phyloP scores from a whole-genome alignment of 345 rosid species.

The Sonneratia caseolaris region DNA sequence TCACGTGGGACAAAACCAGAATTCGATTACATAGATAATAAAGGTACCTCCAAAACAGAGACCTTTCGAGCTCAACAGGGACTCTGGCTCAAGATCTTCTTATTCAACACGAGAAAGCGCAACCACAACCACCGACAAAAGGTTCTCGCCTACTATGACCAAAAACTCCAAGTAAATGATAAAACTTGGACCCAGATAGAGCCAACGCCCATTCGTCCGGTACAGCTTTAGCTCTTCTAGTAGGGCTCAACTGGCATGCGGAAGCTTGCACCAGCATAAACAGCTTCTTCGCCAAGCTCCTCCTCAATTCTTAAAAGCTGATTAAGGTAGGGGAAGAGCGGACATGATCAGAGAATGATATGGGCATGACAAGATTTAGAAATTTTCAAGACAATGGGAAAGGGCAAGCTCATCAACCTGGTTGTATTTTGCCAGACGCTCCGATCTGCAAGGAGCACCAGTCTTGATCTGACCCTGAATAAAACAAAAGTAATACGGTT shows the following conservation, averaged over 20 bases:
- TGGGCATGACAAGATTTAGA: too few relatives aligned
- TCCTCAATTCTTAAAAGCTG: slow-evolving; percentile 85
- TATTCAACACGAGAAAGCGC: too few relatives aligned
- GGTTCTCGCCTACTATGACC: too few relatives aligned
- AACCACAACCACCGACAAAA: too few relatives aligned
- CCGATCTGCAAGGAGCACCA: slow-evolving; percentile 67
- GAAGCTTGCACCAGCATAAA: slow-evolving; percentile 79
- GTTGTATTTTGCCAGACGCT: slow-evolving; percentile 64
- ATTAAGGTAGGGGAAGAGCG: not conserved
- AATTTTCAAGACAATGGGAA: not conserved
- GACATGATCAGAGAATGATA: not conserved
- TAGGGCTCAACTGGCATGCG: slow-evolving; percentile 82
- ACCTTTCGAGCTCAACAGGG: too few relatives aligned
- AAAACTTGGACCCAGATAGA: too few relatives aligned
- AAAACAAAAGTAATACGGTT: not conserved
- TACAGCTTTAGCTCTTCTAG: slow-evolving; percentile 18
- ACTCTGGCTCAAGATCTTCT: too few relatives aligned
- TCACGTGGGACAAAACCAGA: too few relatives aligned
- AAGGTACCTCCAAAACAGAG: too few relatives aligned
- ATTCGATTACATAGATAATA: too few relatives aligned
- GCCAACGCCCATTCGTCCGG: too few relatives aligned
- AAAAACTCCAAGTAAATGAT: too few relatives aligned
- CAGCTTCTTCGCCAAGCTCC: slow-evolving; percentile 72
- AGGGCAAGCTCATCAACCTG: slow-evolving; percentile 28
- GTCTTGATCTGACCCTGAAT: slow-evolving; percentile 60